Conservation (phyloP, 2,329 filamentous ascomycete species). For the Cladophialophora psammophila region DNA sequence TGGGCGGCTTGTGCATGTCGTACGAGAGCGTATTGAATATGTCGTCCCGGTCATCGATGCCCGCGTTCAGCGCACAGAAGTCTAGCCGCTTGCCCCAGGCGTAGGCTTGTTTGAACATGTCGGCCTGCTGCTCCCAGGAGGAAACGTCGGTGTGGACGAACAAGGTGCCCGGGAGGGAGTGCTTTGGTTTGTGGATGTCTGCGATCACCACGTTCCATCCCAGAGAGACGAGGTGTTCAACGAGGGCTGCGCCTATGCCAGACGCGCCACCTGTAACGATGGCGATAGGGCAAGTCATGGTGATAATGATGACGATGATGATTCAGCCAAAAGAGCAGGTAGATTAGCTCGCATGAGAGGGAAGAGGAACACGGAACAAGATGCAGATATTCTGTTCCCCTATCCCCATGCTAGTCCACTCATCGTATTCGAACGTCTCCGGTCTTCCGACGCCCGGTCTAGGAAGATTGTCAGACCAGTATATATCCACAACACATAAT, state of each 20-base stretch:
- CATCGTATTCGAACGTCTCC: not conserved
- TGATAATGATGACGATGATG: not conserved
- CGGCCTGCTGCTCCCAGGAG: slow-evolving; percentile 25
- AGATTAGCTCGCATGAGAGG: not conserved
- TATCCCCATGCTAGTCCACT: not conserved
- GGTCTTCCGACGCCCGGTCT: not conserved
- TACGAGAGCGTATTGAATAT: slow-evolving; percentile 27
- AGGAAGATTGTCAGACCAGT: not conserved
- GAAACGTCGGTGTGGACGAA: slow-evolving; percentile 25
- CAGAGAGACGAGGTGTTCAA: slow-evolving; percentile 22
- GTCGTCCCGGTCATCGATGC: slow-evolving; percentile 26
- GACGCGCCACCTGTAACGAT: slow-evolving; percentile 43
- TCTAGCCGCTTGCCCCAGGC: slow-evolving; percentile 23
- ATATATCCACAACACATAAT: not conserved
- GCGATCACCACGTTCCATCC: slow-evolving; percentile 26
- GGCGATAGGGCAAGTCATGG: slow-evolving; percentile 27
- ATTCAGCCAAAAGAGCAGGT: not conserved
- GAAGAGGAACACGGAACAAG: not conserved
- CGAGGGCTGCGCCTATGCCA: slow-evolving; percentile 39
- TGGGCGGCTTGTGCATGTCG: slow-evolving; percentile 21
- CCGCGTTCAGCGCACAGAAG: slow-evolving; percentile 29
- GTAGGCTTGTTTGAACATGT: slow-evolving; percentile 27
- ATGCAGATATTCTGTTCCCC: not conserved
- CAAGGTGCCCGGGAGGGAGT: not conserved
- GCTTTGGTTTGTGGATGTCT: slow-evolving; percentile 20